phyloP scores from a whole-genome alignment of 73 alveolate genomes.

The Urostyla sp. region DNA sequence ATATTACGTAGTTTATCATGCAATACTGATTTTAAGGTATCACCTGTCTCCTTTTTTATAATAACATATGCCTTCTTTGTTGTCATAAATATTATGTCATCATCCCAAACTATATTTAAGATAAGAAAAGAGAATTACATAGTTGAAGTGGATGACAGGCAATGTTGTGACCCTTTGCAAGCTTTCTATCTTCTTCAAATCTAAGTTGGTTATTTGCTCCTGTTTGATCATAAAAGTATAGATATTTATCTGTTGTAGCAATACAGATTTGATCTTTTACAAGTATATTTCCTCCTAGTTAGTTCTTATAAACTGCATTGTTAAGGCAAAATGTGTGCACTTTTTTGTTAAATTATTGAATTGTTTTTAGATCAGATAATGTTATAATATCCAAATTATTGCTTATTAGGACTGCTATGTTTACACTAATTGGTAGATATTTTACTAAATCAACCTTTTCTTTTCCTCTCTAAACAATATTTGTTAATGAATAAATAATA shows the following conservation, averaged over 20 bases:
- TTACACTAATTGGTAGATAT: slow-evolving; percentile 29
- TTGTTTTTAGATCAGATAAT: slow-evolving; percentile 46
- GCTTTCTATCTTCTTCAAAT: slow-evolving; percentile 48
- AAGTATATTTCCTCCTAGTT: slow-evolving; percentile 18
- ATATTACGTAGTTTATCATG: neutral
- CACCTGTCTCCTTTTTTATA: slow-evolving; percentile 38
- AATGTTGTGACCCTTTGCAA: slow-evolving; percentile 7
- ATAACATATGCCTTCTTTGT: slow-evolving; percentile 42
- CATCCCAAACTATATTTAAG: slow-evolving; percentile 52
- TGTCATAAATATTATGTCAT: slow-evolving; percentile 25
- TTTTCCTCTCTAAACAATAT: slow-evolving; percentile 41
- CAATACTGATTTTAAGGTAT: slow-evolving; percentile 12
- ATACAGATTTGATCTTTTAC: slow-evolving; percentile 56
- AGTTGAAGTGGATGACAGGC: slow-evolving; percentile 28
- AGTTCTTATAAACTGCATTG: slow-evolving; percentile 50
- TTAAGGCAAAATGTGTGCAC: slow-evolving; percentile 60
- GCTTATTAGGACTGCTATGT: slow-evolving; percentile 56
- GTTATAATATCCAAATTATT: slow-evolving; percentile 7
- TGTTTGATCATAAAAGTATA: slow-evolving; percentile 40
- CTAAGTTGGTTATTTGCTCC: slow-evolving; percentile 7
- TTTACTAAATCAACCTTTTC: slow-evolving; percentile 10
- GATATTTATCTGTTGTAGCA: slow-evolving; percentile 56
- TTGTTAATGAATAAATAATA: neutral
- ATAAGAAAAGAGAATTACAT: neutral
- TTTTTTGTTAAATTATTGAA: slow-evolving; percentile 44